Evolutionary conservation across 495 filamentous ascomycete species (phyloP), one percentile per base, ranked within the genome.

Genomic region (Aspergillus olivimuriae): DNA sequence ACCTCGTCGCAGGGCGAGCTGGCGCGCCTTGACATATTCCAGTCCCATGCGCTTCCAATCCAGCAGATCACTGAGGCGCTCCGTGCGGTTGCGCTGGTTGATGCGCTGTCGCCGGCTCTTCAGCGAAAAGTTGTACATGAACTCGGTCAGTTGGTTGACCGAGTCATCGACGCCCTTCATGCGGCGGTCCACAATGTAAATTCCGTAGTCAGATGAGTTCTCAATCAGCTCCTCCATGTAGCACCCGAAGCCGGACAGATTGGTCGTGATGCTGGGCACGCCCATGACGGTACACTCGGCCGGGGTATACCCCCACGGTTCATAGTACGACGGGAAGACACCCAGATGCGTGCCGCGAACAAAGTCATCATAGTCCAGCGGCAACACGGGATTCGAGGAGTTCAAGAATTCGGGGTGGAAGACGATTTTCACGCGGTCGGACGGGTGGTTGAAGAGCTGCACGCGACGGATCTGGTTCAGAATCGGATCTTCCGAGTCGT

Each of bases 221-320:
- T 97, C 92, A 51, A 98, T 96, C 50, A 98, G 70, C 60, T 98
- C 92, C 63, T 98, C 92, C 92, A 98, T 98, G 61, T 98, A 98
- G 64, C 92, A 98, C 30, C 92, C 92, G 51, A 98, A 98, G 6
- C 92, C 92, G 17, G 92, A 96, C 6, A 98, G 73, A 55, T 98
- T 98, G 8, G 92, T 98, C 4, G 92, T 97, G 68, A 98, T 98
- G 64, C 87, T 94, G 14, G 92, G 92, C 39, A 98, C 91, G 50
- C 92, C 92, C 92, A 98, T 98, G 34, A 98, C 92, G 0, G 92
- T 98, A 68, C 92, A 98, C 63, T 98, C 92, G 21, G 92, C 92
- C 0, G 92, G 92, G 1, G 92, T 98, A 56, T 98, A 98, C 42
- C 92, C 92, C 92, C 92, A 98, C 17, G 92, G 92, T 67, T 98